Evolutionary conservation across 805 yeast genomes (phyloP), one percentile per base, ranked within the genome.

Genomic region (Nakazawaea holstii): DNA sequence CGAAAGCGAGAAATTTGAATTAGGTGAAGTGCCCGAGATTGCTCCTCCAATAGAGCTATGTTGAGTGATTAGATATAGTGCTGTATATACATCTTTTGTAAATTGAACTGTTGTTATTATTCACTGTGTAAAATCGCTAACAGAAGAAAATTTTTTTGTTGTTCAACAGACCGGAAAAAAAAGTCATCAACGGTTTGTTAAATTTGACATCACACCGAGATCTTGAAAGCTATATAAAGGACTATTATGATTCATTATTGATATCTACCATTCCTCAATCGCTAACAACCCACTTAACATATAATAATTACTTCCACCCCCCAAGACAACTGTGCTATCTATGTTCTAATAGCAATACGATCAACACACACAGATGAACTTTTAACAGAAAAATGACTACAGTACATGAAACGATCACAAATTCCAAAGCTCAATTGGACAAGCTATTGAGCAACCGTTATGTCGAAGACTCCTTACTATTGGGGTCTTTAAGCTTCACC

Each of bases 1-100:
- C 59, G 59, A 70, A 51, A 68, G 76, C 1, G 53, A 57, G 0
- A 45, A 50, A 4, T 86, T 86, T 53, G 58, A 62, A n/a, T 55
- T 85, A 30, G 92, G 91, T 0, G 62, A 65, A 26, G 78, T 86
- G 2, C 95, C 95, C 0, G 92, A 84, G 49, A 55, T 79, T 6
- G 80, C 89, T 2, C 94, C 95, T 6, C 90, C 94, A 1, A 36
- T 71, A 8, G 72, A 69, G 45, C 59, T 75, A 35, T 67, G 75
- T 49, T 67, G 44, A 35, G 10, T 14, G n/a, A 14, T n/a, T 10
- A 14, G 13, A n/a, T 24, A 26, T 1, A 6, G 8, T 38, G 8
- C 17, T n/a, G n/a, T n/a, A 33, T 38, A 26, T 38, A 26, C 31
- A n/a, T 13, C 11, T 15, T 24, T 9, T 24, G 27, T 30, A 11